These are phyloP conservation scores for Cryptococcus wingfieldii DNA, from an alignment of 1,284 basidiomycete genomes.

Conservation along the genomic window DNA sequence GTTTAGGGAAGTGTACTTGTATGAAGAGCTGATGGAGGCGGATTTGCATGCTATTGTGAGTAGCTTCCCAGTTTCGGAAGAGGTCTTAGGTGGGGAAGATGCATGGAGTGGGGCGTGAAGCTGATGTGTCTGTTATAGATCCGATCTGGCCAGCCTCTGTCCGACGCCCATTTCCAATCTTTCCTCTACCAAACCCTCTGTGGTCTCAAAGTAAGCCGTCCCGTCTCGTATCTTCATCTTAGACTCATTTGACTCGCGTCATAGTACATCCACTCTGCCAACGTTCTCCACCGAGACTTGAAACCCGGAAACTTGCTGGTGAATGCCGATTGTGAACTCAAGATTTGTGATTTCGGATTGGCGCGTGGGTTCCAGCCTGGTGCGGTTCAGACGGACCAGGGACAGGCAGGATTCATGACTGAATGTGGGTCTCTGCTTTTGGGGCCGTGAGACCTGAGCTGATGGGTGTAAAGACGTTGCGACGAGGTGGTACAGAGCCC, in stretches of 20 bases:
- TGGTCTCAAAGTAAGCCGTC: slow-evolving; percentile 63
- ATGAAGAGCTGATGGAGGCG: slow-evolving; percentile 98
- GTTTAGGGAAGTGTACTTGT: slow-evolving; percentile 94
- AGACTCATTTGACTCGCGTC: slow-evolving; percentile 5
- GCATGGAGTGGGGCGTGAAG: neutral
- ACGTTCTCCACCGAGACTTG: slow-evolving; percentile 94
- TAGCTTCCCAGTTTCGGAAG: neutral
- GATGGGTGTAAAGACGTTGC: slow-evolving; percentile 58
- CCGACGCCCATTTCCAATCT: slow-evolving; percentile 96
- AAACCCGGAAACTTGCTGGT: slow-evolving; percentile 94
- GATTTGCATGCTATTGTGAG: slow-evolving; percentile 96
- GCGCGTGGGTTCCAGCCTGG: slow-evolving; percentile 88
- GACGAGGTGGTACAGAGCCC: slow-evolving; percentile 95
- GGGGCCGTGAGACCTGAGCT: neutral
- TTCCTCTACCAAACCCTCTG: slow-evolving; percentile 99
- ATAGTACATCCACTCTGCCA: slow-evolving; percentile 96
- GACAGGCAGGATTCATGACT: slow-evolving; percentile 96
- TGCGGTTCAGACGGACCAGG: slow-evolving; percentile 58
- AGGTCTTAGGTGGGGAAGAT: too few species aligned
- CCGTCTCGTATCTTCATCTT: neutral
- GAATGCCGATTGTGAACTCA: slow-evolving; percentile 96
- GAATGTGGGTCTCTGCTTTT: slow-evolving; percentile 59
- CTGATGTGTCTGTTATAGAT: slow-evolving; percentile 57
- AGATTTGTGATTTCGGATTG: slow-evolving; percentile 98
- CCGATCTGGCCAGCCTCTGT: slow-evolving; percentile 93